phyloP scores from a whole-genome alignment of 306 rosid species.

The Glycyrrhiza uralensis region DNA sequence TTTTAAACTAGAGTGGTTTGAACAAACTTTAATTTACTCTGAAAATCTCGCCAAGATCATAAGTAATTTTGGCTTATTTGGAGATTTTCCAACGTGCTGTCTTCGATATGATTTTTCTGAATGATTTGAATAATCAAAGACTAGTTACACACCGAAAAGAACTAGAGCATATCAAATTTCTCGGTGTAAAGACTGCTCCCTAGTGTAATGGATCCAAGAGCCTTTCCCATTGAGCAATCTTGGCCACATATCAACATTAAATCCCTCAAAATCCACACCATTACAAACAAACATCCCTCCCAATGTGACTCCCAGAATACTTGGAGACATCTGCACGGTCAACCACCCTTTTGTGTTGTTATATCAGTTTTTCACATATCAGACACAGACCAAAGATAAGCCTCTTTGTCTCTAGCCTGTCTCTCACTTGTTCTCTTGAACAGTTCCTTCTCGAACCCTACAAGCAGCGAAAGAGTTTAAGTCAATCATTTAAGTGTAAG shows the following conservation, averaged over 20 bases:
- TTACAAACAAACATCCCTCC: conserved; percentile 10
- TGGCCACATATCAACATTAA: background rate
- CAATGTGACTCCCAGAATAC: background rate
- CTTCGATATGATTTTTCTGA: background rate
- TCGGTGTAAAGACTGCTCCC: background rate
- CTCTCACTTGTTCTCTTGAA: conserved; percentile 73
- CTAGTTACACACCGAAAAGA: background rate
- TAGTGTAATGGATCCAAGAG: conserved; percentile 1
- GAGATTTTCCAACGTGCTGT: background rate
- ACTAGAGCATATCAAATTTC: background rate
- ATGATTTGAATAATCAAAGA: background rate
- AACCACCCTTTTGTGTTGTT: conserved; percentile 1
- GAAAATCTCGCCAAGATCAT: background rate
- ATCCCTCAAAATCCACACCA: conserved; percentile 1
- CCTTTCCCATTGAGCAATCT: background rate
- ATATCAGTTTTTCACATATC: conserved; percentile 56
- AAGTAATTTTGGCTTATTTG: background rate
- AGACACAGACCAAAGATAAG: conserved; percentile 88
- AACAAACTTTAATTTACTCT: background rate
- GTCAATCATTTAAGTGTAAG: conserved; percentile 17
- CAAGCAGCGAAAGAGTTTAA: background rate
- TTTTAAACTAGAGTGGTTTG: no score
- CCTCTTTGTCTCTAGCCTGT: conserved; percentile 75
- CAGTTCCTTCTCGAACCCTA: conserved; percentile 72
- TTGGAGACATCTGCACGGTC: background rate